These are phyloP conservation scores for Penicillium diatomitis DNA, from an alignment of 495 filamentous ascomycete species.

Conservation along the genomic window DNA sequence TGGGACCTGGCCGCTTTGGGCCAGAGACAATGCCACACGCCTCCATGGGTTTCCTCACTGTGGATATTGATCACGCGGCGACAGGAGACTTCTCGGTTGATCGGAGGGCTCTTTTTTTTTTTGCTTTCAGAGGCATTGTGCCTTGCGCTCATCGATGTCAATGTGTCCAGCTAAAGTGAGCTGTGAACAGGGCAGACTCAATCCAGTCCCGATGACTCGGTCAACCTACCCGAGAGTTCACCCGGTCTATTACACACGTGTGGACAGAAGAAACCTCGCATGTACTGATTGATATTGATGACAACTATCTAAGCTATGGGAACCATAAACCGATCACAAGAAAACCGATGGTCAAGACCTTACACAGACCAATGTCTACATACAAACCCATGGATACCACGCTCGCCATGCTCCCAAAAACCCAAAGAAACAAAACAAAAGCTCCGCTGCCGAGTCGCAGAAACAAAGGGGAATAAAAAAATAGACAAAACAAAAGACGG, in stretches of 20 bases:
- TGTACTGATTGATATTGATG: too few relatives aligned
- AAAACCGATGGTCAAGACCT: neutral
- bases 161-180: too few relatives aligned
- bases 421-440: slow-evolving; percentile 4
- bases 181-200: too few relatives aligned
- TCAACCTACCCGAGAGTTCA: too few relatives aligned
- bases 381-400: slow-evolving; percentile 20
- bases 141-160: too few relatives aligned
- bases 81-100: too few relatives aligned
- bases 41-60: neutral
- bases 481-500: neutral
- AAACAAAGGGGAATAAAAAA: neutral
- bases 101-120: too few relatives aligned
- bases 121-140: too few relatives aligned
- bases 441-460: neutral
- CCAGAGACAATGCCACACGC: too few relatives aligned
- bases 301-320: neutral
- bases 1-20: slow-evolving; percentile 2
- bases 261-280: too few relatives aligned
- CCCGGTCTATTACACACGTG: too few relatives aligned
- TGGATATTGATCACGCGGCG: neutral
- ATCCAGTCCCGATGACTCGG: too few relatives aligned
- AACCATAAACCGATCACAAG: neutral
- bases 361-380: neutral
- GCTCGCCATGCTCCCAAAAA: slow-evolving; percentile 20